phyloP scores from a whole-genome alignment of 2,329 filamentous ascomycete genomes.

The Chalaropsis ovoidea region DNA sequence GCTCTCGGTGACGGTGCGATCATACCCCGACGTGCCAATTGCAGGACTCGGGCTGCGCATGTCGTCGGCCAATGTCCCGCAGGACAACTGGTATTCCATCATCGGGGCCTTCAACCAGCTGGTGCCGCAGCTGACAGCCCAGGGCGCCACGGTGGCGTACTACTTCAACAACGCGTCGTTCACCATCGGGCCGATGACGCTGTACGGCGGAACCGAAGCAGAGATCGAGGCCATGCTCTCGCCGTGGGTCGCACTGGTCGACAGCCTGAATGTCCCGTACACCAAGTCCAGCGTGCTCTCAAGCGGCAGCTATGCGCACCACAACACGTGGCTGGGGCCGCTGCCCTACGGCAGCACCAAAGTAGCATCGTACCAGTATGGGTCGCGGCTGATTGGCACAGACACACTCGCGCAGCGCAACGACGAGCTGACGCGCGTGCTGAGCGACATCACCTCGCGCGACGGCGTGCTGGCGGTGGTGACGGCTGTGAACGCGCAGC shows the following conservation, averaged over 20 bases:
- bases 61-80: slow-evolving; percentile 28
- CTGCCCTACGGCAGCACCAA: slow-evolving; percentile 32
- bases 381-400: slow-evolving; percentile 38
- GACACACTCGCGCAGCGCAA: slow-evolving; percentile 32
- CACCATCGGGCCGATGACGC: slow-evolving; percentile 39
- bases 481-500: slow-evolving; percentile 31
- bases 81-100: slow-evolving; percentile 40
- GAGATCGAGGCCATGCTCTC: slow-evolving; percentile 39
- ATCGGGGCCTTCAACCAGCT: slow-evolving; percentile 36
- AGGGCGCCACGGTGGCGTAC: slow-evolving; percentile 42
- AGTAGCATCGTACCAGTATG: slow-evolving; percentile 28
- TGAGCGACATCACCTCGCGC: slow-evolving; percentile 30
- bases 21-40: slow-evolving; percentile 37
- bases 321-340: slow-evolving; percentile 29
- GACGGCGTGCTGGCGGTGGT: slow-evolving; percentile 33
- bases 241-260: slow-evolving; percentile 37
- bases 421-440: slow-evolving; percentile 30
- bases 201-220: slow-evolving; percentile 37
- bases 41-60: slow-evolving; percentile 40
- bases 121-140: slow-evolving; percentile 41
- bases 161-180: slow-evolving; percentile 41
- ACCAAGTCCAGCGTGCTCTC: slow-evolving; percentile 36
- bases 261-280: slow-evolving; percentile 32
- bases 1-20: slow-evolving; percentile 44
- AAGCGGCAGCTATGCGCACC: slow-evolving; percentile 42